A percentile compares a stretch with the other conserved stretches of the same genome.
These are phyloP conservation scores for Boeremia exigua DNA, from an alignment of 2,329 filamentous ascomycete species.

Conservation along the genomic window DNA sequence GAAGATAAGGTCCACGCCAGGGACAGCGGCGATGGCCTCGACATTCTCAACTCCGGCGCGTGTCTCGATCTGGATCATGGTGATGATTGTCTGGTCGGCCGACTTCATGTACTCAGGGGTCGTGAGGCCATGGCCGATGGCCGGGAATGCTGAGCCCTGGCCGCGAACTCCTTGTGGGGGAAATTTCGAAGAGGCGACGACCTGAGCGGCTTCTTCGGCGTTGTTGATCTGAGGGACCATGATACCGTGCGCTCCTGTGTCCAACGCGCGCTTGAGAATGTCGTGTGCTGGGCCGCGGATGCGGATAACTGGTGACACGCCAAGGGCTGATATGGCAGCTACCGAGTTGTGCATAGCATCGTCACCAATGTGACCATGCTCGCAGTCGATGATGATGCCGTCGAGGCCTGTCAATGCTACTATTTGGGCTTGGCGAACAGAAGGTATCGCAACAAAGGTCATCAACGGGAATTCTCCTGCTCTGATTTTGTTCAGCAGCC, in stretches of 20 bases:
- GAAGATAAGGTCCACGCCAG: conserved; percentile 68
- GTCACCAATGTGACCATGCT: conserved; percentile 63
- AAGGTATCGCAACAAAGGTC: conserved; percentile 59
- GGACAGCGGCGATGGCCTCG: conserved; percentile 66
- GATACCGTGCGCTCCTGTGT: conserved; percentile 64
- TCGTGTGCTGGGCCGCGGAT: conserved; percentile 56
- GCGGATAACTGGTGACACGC: conserved; percentile 63
- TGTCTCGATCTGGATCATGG: conserved; percentile 73
- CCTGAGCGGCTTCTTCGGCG: conserved; percentile 50
- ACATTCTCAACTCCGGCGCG: conserved; percentile 65
- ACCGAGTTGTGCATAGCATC: conserved; percentile 65
- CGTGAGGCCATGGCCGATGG: conserved; percentile 54
- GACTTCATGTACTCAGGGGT: conserved; percentile 64
- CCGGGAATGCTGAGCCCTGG: conserved; percentile 63
- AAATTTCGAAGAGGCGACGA: conserved; percentile 63
- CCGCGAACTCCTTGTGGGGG: conserved; percentile 62
- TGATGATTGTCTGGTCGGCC: conserved; percentile 64
- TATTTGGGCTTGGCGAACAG: conserved; percentile 57
- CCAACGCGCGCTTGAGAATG: conserved; percentile 62
- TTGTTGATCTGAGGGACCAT: conserved; percentile 63
- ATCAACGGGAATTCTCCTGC: conserved; percentile 52
- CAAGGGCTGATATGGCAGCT: conserved; percentile 62
- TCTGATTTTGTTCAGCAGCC: conserved; percentile 54
- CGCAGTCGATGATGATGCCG: conserved; percentile 69
- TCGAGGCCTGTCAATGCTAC: conserved; percentile 69